Evolutionary conservation across 2,329 filamentous ascomycete genomes (phyloP).

Genomic region (Nemania diffusa): DNA sequence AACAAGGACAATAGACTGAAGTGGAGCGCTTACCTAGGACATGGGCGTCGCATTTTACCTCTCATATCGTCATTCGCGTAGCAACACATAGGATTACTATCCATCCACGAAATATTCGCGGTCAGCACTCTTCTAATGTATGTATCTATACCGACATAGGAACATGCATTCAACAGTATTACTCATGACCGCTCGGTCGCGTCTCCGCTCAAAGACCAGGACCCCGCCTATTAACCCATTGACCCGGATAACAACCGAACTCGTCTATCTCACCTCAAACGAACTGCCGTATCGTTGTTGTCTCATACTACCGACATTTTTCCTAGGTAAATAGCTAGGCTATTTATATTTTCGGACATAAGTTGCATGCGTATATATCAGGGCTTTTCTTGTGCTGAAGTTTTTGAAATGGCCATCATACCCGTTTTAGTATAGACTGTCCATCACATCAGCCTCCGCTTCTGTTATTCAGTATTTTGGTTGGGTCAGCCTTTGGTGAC

Average conservation of each 20-base stretch:
- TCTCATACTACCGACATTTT: conserved; percentile 17
- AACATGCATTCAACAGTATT: background rate
- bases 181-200: background rate
- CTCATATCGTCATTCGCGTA: background rate
- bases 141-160: no score
- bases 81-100: background rate
- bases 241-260: conserved; percentile 26
- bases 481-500: background rate
- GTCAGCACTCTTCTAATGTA: no score
- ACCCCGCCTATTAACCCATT: conserved; percentile 21
- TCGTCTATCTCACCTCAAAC: conserved; percentile 7
- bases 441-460: background rate
- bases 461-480: background rate
- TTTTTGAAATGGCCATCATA: background rate
- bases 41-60: no score
- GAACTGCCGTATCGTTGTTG: conserved; percentile 21
- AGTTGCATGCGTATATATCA: background rate
- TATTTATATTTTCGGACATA: background rate
- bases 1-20: no score
- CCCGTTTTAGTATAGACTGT: background rate
- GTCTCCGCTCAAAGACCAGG: conserved; percentile 18
- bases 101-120: background rate
- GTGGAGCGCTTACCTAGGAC: no score
- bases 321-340: background rate
- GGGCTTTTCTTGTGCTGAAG: background rate